phyloP scores from a whole-genome alignment of 73 alveolate genomes.

The Paramecium primaurelia region DNA sequence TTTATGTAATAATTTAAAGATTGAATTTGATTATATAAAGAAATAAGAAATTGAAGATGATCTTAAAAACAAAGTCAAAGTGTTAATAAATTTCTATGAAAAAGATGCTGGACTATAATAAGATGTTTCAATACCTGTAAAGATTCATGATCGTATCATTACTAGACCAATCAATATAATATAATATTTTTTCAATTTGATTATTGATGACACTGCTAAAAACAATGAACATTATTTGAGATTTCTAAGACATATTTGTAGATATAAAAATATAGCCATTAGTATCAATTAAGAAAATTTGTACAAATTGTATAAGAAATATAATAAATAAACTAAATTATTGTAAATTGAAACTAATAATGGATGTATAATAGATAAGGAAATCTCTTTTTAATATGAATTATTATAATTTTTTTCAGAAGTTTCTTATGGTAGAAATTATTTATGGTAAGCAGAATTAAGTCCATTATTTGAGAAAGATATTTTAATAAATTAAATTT shows the following conservation, averaged over 20 bases:
- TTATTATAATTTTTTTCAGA: not conserved
- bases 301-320: not conserved
- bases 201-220: conserved; percentile 28
- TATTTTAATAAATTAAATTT: not conserved
- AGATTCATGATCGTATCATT: conserved; percentile 54
- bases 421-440: conserved; percentile 13
- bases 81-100: conserved; percentile 60
- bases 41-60: conserved; percentile 39
- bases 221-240: conserved; percentile 44
- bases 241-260: conserved; percentile 42
- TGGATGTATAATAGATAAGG: not conserved
- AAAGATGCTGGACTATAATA: not conserved
- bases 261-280: conserved; percentile 37
- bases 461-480: not conserved
- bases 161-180: conserved; percentile 50
- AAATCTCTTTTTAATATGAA: not conserved
- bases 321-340: not conserved
- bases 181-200: conserved; percentile 39
- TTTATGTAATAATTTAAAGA: conserved; percentile 19
- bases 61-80: conserved; percentile 16
- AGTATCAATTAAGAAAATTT: conserved; percentile 49
- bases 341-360: not conserved
- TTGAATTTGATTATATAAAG: conserved; percentile 37
- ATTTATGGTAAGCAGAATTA: conserved; percentile 5
- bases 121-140: not conserved